These are phyloP conservation scores for Tetradesmus obliquus DNA, from an alignment of 139 green algal genomes.

Conservation along the genomic window DNA sequence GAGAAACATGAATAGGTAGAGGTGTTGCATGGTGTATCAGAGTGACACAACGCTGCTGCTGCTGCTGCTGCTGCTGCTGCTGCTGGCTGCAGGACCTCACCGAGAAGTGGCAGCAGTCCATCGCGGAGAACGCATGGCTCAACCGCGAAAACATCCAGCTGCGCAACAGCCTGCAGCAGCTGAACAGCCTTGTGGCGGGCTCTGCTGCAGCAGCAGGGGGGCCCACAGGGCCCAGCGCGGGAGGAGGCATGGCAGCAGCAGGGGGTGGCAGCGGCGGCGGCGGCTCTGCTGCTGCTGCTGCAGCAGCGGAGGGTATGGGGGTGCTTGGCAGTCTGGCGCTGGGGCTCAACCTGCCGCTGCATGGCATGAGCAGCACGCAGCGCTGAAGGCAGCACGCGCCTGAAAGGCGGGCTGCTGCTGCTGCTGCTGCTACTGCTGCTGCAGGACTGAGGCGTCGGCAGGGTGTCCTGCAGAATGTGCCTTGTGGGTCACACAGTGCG, in stretches of 20 bases:
- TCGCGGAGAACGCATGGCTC: conserved; percentile 56
- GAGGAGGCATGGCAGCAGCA: neutral
- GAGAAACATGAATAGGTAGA: too few species aligned
- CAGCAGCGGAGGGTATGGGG: neutral
- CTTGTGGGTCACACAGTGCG: too few species aligned
- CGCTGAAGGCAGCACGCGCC: neutral
- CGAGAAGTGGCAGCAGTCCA: conserved; percentile 61
- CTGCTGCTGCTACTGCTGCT: too few species aligned
- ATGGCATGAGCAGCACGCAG: conserved; percentile 16
- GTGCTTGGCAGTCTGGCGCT: neutral
- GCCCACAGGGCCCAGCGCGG: neutral
- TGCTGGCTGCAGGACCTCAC: conserved; percentile 50
- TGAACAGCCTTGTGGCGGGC: conserved; percentile 26
- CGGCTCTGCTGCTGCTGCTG: neutral
- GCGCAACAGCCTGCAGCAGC: conserved; percentile 45
- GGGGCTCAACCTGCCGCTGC: neutral
- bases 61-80: neutral
- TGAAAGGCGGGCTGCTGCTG: too few species aligned
- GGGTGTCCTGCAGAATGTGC: too few species aligned
- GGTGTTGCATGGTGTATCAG: too few species aligned
- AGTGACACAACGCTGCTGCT: neutral
- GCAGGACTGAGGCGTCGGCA: too few species aligned
- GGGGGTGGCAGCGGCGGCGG: neutral
- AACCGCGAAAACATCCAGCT: conserved; percentile 61
- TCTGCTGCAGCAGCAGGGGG: neutral